Evolutionary conservation across 176 grass and related monocot species (phyloP), one percentile per base, ranked within the genome.

Genomic region (Cocos nucifera): DNA sequence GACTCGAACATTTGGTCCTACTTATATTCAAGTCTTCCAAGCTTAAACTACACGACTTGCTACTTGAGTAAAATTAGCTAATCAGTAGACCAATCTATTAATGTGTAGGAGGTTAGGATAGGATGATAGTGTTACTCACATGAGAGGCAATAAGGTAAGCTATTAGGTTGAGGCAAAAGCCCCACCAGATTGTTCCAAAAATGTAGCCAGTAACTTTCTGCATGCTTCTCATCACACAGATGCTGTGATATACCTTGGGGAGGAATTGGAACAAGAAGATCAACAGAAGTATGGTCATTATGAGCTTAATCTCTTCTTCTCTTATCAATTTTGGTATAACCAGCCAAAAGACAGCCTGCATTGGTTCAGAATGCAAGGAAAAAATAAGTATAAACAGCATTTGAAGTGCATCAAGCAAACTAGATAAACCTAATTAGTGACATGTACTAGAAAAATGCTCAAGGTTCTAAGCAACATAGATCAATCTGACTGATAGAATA

Each of bases 121-220:
- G 10, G 35, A 44, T 44, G 35, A 12, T 35, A 44, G 35, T 44
- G 6, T 12, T 68, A 56, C 65, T 68, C 22, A 97, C 93, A 83
- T 97, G 93, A 55, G 93, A 97, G 49, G 93, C 93, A 52, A 91
- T 91, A 69, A 97, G 91, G 73, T 97, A 97, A 30, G 87, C 93
- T 24, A 97, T 88, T 15, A 97, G 78, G 56, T 97, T 97, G 14
- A 97, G 81, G 58, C 83, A 72, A 65, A 97, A 97, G 5, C 93
- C 93, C 93, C 93, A 97, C 84, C 87, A 91, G 71, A 97, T 88
- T 18, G 93, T 88, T 55, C 93, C 93, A 68, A 91, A 97, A 59
- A 97, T 88, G 82, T 80, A 97, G 49, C 93, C 93, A 22, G 93
- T 97, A 20, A 91, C 93, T 74, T 97, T 97, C 82, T 85, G 80